Evolutionary conservation across 2,329 filamentous ascomycete genomes (phyloP), one percentile per base, ranked within the genome.

Genomic region (Talaromyces amestolkiae): DNA sequence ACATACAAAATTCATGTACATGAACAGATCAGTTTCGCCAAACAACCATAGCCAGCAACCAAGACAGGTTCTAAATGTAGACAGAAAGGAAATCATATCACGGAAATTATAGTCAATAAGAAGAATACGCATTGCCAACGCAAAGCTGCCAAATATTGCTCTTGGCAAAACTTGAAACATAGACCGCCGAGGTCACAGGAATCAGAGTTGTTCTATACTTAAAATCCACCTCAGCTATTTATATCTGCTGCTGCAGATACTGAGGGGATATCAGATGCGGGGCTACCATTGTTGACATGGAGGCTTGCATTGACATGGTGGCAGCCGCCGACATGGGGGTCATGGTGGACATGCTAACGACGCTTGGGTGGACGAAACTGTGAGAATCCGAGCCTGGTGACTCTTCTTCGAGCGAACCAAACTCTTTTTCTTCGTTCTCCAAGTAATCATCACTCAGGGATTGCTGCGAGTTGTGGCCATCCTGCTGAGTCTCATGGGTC

Each of bases 401-500:
- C 19, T 90, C 88, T 69, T 93, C 91, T 69, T 92, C 91, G 33
- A 93, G 85, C 45, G 91, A 89, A 61, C 90, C 90, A 64, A 94
- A 87, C 35, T 93, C 91, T 70, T 95, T 91, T 70, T 96, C 92
- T 67, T 94, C 92, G 63, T 95, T 62, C 10, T 67, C 65, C 11
- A 64, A 87, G 54, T 96, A 92, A 71, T 96, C 93, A 65, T 94
- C 93, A 45, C 90, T 77, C 70, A 51, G 72, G 65, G 31, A 74
- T 69, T 27, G 72, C 62, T 76, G 71, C 22, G 70, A 71, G 61
- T 75, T 83, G 71, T 84, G 82, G 69, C 85, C 86, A 70, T 88
- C 85, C 67, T 85, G 82, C 72, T 87, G 86, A 58, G 85, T 83
- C 83, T 97, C 96, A 80, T 98, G 94, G 72, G 93, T 97, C 74